Conservation (phyloP, 2,329 filamentous ascomycete genomes). For the Claviceps digitariae region DNA sequence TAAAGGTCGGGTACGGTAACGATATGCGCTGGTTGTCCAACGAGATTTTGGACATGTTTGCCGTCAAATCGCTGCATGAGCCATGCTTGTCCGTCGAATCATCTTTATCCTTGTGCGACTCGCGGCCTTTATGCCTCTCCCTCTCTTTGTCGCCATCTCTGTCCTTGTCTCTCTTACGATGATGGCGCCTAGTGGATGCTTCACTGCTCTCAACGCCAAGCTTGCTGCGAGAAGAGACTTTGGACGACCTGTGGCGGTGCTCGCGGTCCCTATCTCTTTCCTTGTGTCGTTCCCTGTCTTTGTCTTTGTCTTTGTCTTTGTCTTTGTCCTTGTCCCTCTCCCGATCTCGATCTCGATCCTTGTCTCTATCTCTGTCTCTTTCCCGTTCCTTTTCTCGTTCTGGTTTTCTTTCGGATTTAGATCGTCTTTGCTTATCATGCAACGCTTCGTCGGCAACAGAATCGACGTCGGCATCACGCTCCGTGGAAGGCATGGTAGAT, state of each 20-base stretch:
- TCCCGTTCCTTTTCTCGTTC: conserved; percentile 8
- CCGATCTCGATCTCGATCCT: conserved; percentile 7
- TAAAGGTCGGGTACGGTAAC: conserved; percentile 68
- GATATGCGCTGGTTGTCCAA: conserved; percentile 33
- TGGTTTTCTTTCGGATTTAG: conserved; percentile 25
- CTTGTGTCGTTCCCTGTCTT: not conserved
- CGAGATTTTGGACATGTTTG: conserved; percentile 27
- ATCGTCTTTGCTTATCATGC: conserved; percentile 26
- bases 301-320: not conserved
- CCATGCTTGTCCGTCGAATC: conserved; percentile 13
- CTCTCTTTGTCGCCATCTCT: conserved; percentile 18
- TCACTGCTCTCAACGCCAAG: conserved; percentile 27
- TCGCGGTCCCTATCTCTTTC: conserved; percentile 20
- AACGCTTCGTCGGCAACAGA: conserved; percentile 21
- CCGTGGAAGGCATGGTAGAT: conserved; percentile 26
- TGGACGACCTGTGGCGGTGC: conserved; percentile 26
- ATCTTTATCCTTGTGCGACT: conserved; percentile 22
- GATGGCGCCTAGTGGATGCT: conserved; percentile 20
- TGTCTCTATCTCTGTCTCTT: conserved; percentile 14
- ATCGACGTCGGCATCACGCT: conserved; percentile 26
- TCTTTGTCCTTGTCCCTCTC: conserved; percentile 13
- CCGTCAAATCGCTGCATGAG: conserved; percentile 36
- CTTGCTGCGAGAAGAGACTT: conserved; percentile 28
- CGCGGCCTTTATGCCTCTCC: conserved; percentile 22
- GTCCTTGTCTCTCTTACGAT: conserved; percentile 15